These are phyloP conservation scores for Lachancea mirantina DNA, from an alignment of 805 yeast genomes.

Conservation along the genomic window DNA sequence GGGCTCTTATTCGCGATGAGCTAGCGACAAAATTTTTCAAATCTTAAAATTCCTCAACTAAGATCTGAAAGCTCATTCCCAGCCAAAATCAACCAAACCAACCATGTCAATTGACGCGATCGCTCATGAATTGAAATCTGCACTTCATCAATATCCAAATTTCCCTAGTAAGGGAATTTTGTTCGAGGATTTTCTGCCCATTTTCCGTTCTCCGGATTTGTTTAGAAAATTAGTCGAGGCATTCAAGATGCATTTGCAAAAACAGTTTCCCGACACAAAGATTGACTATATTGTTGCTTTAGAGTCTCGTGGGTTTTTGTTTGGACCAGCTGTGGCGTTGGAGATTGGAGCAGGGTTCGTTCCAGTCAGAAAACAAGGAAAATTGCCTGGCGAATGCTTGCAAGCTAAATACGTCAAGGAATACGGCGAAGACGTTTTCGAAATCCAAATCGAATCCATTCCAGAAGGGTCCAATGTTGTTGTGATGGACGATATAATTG, in stretches of 20 bases:
- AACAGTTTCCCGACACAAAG: conserved; percentile 44
- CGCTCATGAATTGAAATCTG: conserved; percentile 44
- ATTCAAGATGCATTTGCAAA: conserved; percentile 64
- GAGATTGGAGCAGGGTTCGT: conserved; percentile 85
- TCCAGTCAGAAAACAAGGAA: conserved; percentile 93
- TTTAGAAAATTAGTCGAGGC: conserved; percentile 80
- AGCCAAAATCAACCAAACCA: not conserved
- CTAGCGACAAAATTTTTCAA: conserved; percentile 2
- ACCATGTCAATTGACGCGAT: conserved; percentile 25
- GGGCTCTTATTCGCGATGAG: too few relatives aligned
- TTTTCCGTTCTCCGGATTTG: conserved; percentile 72
- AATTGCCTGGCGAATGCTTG: conserved; percentile 80
- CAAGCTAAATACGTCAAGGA: conserved; percentile 78
- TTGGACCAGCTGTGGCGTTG: conserved; percentile 92
- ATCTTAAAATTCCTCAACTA: conserved; percentile 1
- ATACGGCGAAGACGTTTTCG: conserved; percentile 86
- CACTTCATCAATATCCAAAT: conserved; percentile 76
- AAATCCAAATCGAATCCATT: conserved; percentile 77
- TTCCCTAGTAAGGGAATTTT: conserved; percentile 90
- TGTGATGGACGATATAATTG: conserved; percentile 92
- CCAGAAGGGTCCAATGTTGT: conserved; percentile 75
- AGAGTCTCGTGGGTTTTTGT: conserved; percentile 94
- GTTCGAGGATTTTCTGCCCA: conserved; percentile 94
- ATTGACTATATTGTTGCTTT: conserved; percentile 90
- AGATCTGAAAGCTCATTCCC: not conserved